Evolutionary conservation across 441 rosid genomes (phyloP), one percentile per base, ranked within the genome.

Genomic region (Aleurites moluccanus): DNA sequence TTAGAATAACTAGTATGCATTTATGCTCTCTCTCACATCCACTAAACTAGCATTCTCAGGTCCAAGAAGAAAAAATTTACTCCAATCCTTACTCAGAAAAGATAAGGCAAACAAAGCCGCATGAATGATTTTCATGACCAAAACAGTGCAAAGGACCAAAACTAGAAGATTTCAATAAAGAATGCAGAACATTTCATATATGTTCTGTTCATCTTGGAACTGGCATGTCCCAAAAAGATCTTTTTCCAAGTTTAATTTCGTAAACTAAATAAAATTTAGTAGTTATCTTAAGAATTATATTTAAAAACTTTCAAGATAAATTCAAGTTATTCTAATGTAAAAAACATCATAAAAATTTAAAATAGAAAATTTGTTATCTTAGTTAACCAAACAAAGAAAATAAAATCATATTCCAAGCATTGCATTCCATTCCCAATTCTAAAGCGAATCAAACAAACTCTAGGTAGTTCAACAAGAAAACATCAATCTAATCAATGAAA

Each of bases 1-100:
- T 20, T 47, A 27, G 25, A 50, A 50, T 56, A 69, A 69, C 20
- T 30, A 60, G 56, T 30, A 21, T 75, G 60, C 49, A 68, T n/a
- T 25, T 44, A 20, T 7, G 14, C 68, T 15, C 15, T 21, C 59
- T 66, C 40, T 74, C 53, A 16, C 25, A 18, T 16, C n/a, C 69
- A 25, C 40, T 42, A 30, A 14, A 49, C 10, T 57, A 59, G 6
- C 14, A 44, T 57, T 11, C 65, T 40, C 9, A 56, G 53, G n/a
- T n/a, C n/a, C 35, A 10, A 55, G 20, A n/a, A 47, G 30, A n/a
- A 18, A 72, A 16, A 44, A 30, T n/a, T 42, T 20, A 56, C 53
- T 45, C 25, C 38, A 4, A 44, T 42, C 18, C 45, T 60, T 70
- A 9, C 33, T n/a, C 3, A 23, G 45, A 21, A 47, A 49, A 67